phyloP scores from a whole-genome alignment of 192 early-diverging fungal genomes.

The Backusella morwellensis region DNA sequence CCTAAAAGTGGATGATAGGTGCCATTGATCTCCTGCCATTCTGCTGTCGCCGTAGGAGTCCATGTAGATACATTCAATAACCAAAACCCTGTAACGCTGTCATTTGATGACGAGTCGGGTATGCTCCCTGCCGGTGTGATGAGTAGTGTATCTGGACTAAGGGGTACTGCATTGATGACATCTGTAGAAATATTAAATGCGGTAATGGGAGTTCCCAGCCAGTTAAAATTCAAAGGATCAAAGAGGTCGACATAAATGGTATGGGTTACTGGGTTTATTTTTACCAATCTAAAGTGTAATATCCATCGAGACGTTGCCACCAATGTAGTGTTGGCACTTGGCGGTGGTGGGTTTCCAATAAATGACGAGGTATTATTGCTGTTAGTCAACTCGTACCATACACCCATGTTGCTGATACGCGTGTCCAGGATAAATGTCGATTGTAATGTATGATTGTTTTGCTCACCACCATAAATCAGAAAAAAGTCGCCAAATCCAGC shows the following conservation, averaged over 20 bases:
- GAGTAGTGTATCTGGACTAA: neutral
- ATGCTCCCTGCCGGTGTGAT: neutral
- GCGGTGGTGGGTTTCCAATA: neutral
- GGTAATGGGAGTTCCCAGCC: neutral
- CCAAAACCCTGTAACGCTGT: neutral
- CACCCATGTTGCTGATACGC: neutral
- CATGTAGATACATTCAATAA: neutral
- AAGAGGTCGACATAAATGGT: neutral
- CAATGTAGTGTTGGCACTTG: neutral
- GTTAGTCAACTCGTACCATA: neutral
- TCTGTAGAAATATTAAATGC: neutral
- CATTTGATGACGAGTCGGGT: neutral
- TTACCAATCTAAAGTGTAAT: neutral
- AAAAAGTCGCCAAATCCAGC: neutral
- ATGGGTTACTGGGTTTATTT: neutral
- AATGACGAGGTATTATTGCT: neutral
- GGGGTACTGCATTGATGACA: neutral
- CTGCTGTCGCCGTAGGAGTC: neutral
- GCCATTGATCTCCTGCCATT: neutral
- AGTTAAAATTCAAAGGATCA: conserved; percentile 3
- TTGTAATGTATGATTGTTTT: neutral
- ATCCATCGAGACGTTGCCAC: neutral
- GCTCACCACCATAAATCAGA: neutral
- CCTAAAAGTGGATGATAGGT: neutral
- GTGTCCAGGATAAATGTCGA: neutral